phyloP scores from a whole-genome alignment of 1,284 basidiomycete species.

The Tilletia indica region DNA sequence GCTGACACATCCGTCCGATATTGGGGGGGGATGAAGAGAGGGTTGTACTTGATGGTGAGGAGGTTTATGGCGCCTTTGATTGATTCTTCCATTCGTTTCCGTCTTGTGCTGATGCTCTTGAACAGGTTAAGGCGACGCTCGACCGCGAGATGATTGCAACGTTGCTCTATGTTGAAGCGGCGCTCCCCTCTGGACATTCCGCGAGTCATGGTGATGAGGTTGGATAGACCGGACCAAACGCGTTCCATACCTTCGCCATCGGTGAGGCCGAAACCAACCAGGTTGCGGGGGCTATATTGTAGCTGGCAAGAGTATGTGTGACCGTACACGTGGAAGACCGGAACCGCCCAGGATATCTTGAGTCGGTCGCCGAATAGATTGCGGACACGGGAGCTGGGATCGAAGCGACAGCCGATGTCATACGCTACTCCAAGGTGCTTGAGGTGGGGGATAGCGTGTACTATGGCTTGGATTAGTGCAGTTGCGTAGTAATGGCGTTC shows the following conservation, averaged over 20 bases:
- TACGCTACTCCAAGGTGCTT: neutral
- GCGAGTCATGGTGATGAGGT: neutral
- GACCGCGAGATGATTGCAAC: neutral
- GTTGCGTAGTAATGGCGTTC: neutral
- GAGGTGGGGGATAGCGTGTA: neutral
- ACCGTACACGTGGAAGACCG: neutral
- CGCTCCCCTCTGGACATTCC: neutral
- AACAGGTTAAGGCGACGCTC: no score
- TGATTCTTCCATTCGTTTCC: no score
- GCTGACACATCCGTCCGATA: no score
- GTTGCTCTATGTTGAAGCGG: neutral
- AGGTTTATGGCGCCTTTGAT: no score
- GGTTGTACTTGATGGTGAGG: no score
- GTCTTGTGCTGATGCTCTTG: no score
- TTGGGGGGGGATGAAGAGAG: no score
- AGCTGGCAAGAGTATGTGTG: neutral
- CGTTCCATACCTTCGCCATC: neutral
- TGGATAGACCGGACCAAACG: neutral
- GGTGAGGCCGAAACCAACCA: neutral
- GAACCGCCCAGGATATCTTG: neutral
- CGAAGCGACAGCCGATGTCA: neutral
- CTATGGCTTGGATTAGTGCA: neutral
- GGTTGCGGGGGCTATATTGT: neutral
- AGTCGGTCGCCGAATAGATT: neutral
- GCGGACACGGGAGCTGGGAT: neutral